Conservation (phyloP, 768 basidiomycete species). For the Phaeotremella fagi region DNA sequence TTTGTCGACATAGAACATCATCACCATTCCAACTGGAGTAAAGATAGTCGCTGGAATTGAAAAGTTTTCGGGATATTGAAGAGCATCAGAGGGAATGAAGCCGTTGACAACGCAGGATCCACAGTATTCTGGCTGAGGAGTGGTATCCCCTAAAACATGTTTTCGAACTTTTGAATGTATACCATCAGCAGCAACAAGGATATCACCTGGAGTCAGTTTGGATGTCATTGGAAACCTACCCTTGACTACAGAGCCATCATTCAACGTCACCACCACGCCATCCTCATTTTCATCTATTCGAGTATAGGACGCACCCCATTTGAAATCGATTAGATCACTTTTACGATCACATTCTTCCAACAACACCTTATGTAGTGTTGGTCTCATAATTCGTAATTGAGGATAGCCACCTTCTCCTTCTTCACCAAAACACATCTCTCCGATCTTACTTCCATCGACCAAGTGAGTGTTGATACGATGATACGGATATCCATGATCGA, state of each 20-base stretch:
- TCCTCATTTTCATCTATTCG: slow-evolving; percentile 21
- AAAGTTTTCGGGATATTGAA: neutral
- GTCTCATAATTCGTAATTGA: slow-evolving; percentile 27
- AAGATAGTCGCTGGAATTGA: slow-evolving; percentile 21
- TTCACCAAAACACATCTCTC: slow-evolving; percentile 6
- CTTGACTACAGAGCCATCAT: slow-evolving; percentile 16
- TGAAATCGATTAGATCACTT: slow-evolving; percentile 10
- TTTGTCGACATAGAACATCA: slow-evolving; percentile 24
- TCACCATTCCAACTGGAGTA: slow-evolving; percentile 22
- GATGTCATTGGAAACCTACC: slow-evolving; percentile 8
- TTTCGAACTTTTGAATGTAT: slow-evolving; percentile 29
- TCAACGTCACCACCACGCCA: slow-evolving; percentile 21
- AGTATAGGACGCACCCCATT: slow-evolving; percentile 7
- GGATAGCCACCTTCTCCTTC: slow-evolving; percentile 14
- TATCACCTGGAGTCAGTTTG: slow-evolving; percentile 15
- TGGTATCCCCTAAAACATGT: slow-evolving; percentile 20
- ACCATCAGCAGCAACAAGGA: slow-evolving; percentile 36
- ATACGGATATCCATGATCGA: slow-evolving; percentile 15
- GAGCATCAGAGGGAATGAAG: slow-evolving; percentile 2
- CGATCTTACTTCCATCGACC: slow-evolving; percentile 16
- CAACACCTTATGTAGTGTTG: slow-evolving; percentile 16
- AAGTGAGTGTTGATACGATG: slow-evolving; percentile 10
- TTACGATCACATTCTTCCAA: slow-evolving; percentile 14
- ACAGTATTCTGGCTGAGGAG: slow-evolving; percentile 14
- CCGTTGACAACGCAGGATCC: slow-evolving; percentile 12